Base-by-base conservation (phyloP, 768 basidiomycete species). In the Suillus weaverae region DNA sequence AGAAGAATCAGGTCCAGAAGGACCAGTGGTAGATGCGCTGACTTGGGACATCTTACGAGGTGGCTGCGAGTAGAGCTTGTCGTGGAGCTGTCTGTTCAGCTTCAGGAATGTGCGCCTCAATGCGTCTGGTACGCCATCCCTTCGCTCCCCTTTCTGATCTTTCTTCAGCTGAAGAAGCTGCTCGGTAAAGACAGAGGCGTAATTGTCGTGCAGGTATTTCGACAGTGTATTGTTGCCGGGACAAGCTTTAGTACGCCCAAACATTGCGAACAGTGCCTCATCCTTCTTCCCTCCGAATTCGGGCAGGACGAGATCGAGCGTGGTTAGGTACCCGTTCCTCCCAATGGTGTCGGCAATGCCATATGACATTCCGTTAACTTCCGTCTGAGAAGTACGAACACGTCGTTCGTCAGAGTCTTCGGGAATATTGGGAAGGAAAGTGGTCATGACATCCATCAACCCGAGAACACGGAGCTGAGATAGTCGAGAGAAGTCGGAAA, bases 191-290 rank as follows among this genome's bases (percentile, higher is more conserved):
- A 84, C 83, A 5, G 77, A 69, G 9, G 90, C 76, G 73, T 97
- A 97, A 62, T 87, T 83, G 74, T 96, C 94, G 66, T 90, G 91
- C 6, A 98, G 82, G 72, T 84, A 96, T 75, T 92, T 94, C 43
- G 94, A 86, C 26, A 97, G 79, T 44, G 82, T 82, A 62, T 91
- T 92, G 61, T 87, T 87, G 69, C 79, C 85, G 30, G 79, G 79
- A 7, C 80, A 80, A 4, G 86, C 79, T 22, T 86, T 82, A 7
- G 87, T 81, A 3, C 91, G 86, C 16, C 97, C 96, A 75, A 99
- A 99, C 89, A 99, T 94, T 26, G 95, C 97, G 71, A 99, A 97
- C 22, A 99, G 81, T 14, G 94, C 94, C 74, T 96, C 92, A 71
- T 89, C 87, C 54, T 87, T 84, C 64, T 83, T 80, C 16, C 85